These are phyloP conservation scores for Exsudoporus frostii DNA, from an alignment of 768 basidiomycete species.

Conservation along the genomic window DNA sequence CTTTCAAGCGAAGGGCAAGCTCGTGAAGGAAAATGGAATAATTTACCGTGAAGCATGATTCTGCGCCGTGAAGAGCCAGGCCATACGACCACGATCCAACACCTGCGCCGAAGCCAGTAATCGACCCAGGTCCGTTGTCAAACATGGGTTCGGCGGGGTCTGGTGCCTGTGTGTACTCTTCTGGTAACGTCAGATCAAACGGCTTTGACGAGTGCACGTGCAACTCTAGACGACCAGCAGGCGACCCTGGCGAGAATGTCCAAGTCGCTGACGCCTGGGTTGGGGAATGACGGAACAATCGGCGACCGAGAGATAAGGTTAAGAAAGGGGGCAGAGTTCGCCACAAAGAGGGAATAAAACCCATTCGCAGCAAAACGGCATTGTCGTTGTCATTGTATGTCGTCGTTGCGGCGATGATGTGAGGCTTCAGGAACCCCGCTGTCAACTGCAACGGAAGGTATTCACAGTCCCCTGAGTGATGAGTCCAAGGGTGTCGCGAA, in stretches of 20 bases:
- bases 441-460: conserved; percentile 35
- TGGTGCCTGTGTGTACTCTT: conserved; percentile 23
- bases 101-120: conserved; percentile 48
- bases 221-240: conserved; percentile 35
- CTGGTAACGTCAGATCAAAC: conserved; percentile 33
- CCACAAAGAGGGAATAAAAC: conserved; percentile 34
- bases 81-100: conserved; percentile 48
- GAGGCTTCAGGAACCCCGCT: conserved; percentile 40
- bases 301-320: conserved; percentile 46
- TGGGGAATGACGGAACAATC: conserved; percentile 48
- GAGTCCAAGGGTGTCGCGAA: conserved; percentile 9
- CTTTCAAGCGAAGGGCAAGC: conserved; percentile 51
- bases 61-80: conserved; percentile 42
- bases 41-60: conserved; percentile 50
- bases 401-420: conserved; percentile 39
- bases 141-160: conserved; percentile 21
- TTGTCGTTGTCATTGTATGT: conserved; percentile 52
- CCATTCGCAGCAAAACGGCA: conserved; percentile 38
- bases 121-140: conserved; percentile 41
- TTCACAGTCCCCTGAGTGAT: conserved; percentile 8
- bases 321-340: conserved; percentile 37
- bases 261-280: conserved; percentile 43
- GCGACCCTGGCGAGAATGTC: conserved; percentile 24
- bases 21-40: conserved; percentile 52
- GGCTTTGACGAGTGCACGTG: conserved; percentile 42